Evolutionary conservation across 192 early-diverging fungal species (phyloP).

Genomic region (Podila epigama): DNA sequence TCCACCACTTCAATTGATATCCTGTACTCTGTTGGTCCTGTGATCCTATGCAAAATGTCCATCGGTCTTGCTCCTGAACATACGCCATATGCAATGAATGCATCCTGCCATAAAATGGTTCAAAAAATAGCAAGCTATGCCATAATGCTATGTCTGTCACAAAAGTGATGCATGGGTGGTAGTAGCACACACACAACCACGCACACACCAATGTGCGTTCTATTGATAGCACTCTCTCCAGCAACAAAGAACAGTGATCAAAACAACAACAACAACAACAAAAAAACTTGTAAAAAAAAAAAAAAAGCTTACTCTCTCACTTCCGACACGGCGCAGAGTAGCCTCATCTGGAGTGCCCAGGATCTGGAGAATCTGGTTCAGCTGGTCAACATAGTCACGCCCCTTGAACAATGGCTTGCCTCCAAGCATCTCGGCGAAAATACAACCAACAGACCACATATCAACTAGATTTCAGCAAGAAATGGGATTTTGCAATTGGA

Average conservation of each 20-base stretch:
- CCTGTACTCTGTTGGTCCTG: no score
- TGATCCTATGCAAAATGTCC: no score
- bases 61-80: no score
- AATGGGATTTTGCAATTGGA: background rate
- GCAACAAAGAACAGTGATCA: no score
- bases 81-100: no score
- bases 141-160: background rate
- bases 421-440: conserved; percentile 97
- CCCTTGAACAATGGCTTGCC: conserved; percentile 96
- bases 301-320: conserved; percentile 72
- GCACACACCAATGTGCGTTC: conserved; percentile 1
- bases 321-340: conserved; percentile 86
- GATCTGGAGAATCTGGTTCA: conserved; percentile 95
- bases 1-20: no score
- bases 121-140: no score
- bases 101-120: no score
- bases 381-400: conserved; percentile 97
- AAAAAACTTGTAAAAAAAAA: no score
- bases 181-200: background rate
- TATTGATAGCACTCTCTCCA: no score
- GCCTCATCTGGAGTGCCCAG: conserved; percentile 96
- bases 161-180: background rate
- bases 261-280: no score
- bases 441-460: conserved; percentile 99
- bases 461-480: no score